phyloP scores from a whole-genome alignment of 768 basidiomycete genomes.

The Candolleomyces efflorescens region DNA sequence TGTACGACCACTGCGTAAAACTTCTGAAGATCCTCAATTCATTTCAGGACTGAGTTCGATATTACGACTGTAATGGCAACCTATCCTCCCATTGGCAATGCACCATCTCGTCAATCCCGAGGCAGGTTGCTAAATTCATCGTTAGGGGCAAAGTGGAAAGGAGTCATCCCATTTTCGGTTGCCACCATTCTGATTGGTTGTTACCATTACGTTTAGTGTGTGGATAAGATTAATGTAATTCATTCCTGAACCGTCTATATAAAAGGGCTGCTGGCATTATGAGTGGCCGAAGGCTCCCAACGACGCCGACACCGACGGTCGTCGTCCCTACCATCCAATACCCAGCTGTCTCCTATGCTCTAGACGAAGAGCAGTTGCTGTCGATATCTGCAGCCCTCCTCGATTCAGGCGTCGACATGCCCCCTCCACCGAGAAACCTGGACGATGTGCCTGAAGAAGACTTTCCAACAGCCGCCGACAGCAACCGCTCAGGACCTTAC shows the following conservation, averaged over 20 bases:
- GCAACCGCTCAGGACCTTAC: background rate
- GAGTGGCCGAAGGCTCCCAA: background rate
- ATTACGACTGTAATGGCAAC: too few species aligned
- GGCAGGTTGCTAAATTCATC: background rate
- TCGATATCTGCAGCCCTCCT: background rate
- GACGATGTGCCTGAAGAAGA: constrained; percentile 9
- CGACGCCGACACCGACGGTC: background rate
- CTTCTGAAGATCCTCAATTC: too few species aligned
- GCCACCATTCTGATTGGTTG: background rate
- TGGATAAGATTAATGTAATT: constrained; percentile 1
- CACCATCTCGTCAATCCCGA: too few species aligned
- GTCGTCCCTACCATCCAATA: background rate
- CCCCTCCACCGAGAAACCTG: background rate
- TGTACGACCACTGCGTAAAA: too few species aligned
- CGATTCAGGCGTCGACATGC: background rate
- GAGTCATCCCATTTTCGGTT: background rate
- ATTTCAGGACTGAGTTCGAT: too few species aligned
- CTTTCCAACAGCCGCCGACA: background rate
- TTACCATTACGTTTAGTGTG: constrained; percentile 1
- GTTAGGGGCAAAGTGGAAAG: background rate
- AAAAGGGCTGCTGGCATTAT: background rate
- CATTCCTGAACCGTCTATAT: background rate
- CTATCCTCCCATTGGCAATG: too few species aligned
- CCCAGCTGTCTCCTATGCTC: constrained; percentile 1
- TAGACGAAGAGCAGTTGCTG: constrained; percentile 8